Evolutionary conservation across 1,284 basidiomycete species (phyloP).

Genomic region (Ceraceosorus guamensis): DNA sequence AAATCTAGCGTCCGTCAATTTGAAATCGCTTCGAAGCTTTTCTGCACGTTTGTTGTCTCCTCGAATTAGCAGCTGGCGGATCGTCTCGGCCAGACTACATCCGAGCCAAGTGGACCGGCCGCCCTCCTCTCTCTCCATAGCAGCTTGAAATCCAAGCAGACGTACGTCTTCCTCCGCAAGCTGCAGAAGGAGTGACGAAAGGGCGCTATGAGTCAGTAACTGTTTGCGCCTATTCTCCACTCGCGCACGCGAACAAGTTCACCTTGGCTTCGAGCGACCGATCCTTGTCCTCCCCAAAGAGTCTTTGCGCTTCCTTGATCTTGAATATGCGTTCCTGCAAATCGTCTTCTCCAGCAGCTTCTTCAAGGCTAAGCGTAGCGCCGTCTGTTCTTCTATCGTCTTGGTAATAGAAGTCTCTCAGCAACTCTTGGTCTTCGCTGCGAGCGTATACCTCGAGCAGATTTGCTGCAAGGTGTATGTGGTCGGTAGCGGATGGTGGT

Average conservation of each 20-base stretch:
- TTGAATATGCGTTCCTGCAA: constrained; percentile 57
- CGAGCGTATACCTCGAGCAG: constrained; percentile 42
- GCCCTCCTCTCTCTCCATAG: constrained; percentile 76
- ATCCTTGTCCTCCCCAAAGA: constrained; percentile 90
- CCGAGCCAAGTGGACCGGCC: constrained; percentile 46
- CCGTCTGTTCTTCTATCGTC: constrained; percentile 90
- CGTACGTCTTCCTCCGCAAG: constrained; percentile 80
- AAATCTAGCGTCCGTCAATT: constrained; percentile 35
- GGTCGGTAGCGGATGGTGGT: constrained; percentile 4
- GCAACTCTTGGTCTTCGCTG: constrained; percentile 67
- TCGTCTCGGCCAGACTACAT: constrained; percentile 37
- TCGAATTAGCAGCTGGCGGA: constrained; percentile 31
- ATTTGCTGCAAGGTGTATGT: constrained; percentile 31
- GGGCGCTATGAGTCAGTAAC: not conserved
- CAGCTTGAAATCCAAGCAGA: constrained; percentile 71
- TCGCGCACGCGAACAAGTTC: constrained; percentile 8
- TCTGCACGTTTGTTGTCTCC: constrained; percentile 37
- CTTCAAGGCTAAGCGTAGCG: constrained; percentile 75
- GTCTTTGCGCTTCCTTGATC: constrained; percentile 76
- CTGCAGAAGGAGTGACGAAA: constrained; percentile 51
- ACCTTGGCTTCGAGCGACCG: constrained; percentile 82
- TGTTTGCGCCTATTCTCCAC: constrained; percentile 5
- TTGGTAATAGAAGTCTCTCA: constrained; percentile 94
- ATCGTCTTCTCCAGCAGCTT: constrained; percentile 45
- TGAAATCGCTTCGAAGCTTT: constrained; percentile 40